Percentiles rank a stretch among this genome's conserved stretches.
These are phyloP conservation scores for Cladosporium sp. DNA, from an alignment of 2,329 filamentous ascomycete species.

Conservation along the genomic window DNA sequence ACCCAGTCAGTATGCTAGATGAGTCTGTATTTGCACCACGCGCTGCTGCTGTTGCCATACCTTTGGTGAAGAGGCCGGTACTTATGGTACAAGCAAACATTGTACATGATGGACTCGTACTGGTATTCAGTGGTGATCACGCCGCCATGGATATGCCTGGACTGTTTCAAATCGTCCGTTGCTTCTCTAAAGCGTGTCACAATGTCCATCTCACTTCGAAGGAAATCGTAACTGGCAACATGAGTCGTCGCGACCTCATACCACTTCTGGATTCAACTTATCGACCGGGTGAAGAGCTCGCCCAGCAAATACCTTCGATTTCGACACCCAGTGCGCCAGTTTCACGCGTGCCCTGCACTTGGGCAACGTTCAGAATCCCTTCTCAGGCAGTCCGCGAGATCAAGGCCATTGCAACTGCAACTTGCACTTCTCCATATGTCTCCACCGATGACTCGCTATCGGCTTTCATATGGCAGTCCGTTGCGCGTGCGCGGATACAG, in stretches of 20 bases:
- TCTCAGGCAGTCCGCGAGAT: neutral
- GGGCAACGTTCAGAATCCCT: neutral
- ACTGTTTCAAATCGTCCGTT: neutral
- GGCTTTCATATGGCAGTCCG: neutral
- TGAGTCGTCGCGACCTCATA: neutral
- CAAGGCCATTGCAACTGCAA: neutral
- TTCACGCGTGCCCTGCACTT: neutral
- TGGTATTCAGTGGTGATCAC: neutral
- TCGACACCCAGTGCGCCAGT: neutral
- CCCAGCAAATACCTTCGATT: neutral
- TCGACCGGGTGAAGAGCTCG: neutral
- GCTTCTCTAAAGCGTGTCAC: neutral
- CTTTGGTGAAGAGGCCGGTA: too few relatives aligned
- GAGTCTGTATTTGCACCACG: neutral
- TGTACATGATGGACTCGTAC: neutral
- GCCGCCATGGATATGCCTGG: neutral
- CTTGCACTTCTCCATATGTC: neutral
- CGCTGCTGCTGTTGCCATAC: neutral
- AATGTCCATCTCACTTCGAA: neutral
- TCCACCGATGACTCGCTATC: neutral
- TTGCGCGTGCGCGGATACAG: neutral
- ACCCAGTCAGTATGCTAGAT: neutral
- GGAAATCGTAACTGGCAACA: neutral
- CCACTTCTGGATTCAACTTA: neutral
- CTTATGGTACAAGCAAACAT: neutral